These are phyloP conservation scores for Rhypophila decipiens DNA, from an alignment of 495 filamentous ascomycete genomes.

Conservation along the genomic window DNA sequence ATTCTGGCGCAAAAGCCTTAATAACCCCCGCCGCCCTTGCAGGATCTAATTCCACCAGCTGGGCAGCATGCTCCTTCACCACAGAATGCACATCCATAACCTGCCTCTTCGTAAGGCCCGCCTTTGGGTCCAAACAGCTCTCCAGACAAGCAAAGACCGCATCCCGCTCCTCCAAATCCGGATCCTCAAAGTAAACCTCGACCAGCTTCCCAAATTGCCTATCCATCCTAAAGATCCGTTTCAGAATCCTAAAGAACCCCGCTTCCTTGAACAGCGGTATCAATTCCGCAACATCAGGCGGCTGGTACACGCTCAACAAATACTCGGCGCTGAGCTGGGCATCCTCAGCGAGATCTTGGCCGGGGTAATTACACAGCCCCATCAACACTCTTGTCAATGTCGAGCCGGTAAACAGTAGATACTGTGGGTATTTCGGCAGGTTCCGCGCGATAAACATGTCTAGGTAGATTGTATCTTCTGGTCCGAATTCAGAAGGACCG, in stretches of 20 bases:
- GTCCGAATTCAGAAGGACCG: constrained; percentile 58
- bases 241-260: constrained; percentile 87
- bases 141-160: constrained; percentile 71
- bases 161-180: constrained; percentile 62
- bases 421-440: constrained; percentile 92
- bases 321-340: constrained; percentile 95
- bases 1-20: constrained; percentile 55
- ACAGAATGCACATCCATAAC: constrained; percentile 66
- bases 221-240: constrained; percentile 76
- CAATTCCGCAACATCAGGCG: constrained; percentile 68
- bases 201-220: constrained; percentile 75
- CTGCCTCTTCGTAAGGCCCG: constrained; percentile 68
- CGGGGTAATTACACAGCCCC: constrained; percentile 79
- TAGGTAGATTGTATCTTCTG: constrained; percentile 85
- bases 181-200: constrained; percentile 79
- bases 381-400: constrained; percentile 73
- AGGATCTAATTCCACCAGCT: constrained; percentile 66
- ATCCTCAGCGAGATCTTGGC: constrained; percentile 77
- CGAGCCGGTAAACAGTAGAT: constrained; percentile 82
- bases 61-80: constrained; percentile 58
- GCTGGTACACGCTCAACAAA: constrained; percentile 86
- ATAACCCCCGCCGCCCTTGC: constrained; percentile 62
- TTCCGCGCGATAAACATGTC: constrained; percentile 98
- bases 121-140: constrained; percentile 69
- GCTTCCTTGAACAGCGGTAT: constrained; percentile 74